These are phyloP conservation scores for Fusarium sp. DNA, from an alignment of 2,329 filamentous ascomycete genomes.

Conservation along the genomic window DNA sequence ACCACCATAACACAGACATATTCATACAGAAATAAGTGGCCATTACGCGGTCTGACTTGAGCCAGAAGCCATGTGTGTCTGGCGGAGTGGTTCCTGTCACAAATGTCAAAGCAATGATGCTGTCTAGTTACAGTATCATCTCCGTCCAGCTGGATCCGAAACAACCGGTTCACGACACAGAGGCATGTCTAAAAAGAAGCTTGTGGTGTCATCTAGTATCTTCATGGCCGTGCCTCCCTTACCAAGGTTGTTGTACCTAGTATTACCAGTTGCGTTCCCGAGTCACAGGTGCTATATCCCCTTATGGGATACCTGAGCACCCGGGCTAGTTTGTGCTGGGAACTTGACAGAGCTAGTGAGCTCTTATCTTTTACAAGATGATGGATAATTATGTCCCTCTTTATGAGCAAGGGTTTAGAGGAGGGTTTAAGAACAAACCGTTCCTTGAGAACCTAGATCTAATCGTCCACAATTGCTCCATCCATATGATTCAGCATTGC, in stretches of 20 bases:
- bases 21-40: conserved; percentile 27
- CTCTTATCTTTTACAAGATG: conserved; percentile 31
- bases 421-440: conserved; percentile 17
- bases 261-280: conserved; percentile 24
- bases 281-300: conserved; percentile 29
- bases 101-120: conserved; percentile 31
- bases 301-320: conserved; percentile 20
- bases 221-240: conserved; percentile 24
- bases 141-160: conserved; percentile 30
- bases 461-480: conserved; percentile 30
- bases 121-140: conserved; percentile 34
- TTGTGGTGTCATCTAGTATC: conserved; percentile 44
- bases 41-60: conserved; percentile 21
- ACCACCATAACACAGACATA: conserved; percentile 46
- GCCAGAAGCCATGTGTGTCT: conserved; percentile 28
- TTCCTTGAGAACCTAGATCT: conserved; percentile 33
- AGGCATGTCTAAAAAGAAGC: conserved; percentile 14
- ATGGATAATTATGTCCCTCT: conserved; percentile 7
- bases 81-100: conserved; percentile 23
- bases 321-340: conserved; percentile 25
- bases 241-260: conserved; percentile 23
- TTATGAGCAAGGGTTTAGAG: conserved; percentile 1
- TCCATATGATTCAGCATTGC: conserved; percentile 40
- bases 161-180: conserved; percentile 17
- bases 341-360: conserved; percentile 24